Evolutionary conservation across 371 early-diverging fungal genomes (phyloP).

Genomic region (Umbelopsis sp.): DNA sequence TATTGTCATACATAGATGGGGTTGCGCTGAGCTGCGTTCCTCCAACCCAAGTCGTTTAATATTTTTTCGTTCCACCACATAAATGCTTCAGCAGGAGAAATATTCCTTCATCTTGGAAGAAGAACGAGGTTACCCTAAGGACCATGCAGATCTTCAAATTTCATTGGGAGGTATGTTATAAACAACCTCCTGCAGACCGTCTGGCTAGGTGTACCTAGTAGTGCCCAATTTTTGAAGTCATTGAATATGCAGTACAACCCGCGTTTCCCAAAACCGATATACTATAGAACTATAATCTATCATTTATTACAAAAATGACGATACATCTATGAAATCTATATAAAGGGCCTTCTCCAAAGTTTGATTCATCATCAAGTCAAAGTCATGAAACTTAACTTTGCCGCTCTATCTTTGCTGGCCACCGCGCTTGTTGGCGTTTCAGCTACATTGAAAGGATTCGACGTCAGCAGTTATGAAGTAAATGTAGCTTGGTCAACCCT

Average conservation of each 20-base stretch:
- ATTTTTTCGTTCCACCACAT: too few species aligned
- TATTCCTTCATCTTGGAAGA: too few species aligned
- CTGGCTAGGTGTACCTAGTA: too few species aligned
- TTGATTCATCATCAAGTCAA: neutral
- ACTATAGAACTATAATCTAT: neutral
- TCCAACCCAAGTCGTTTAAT: too few species aligned
- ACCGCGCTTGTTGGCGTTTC: constrained; percentile 1
- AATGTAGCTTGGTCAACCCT: constrained; percentile 23
- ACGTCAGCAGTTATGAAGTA: constrained; percentile 24
- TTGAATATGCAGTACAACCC: neutral
- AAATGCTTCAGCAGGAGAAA: too few species aligned
- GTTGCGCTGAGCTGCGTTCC: too few species aligned
- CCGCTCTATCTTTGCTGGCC: constrained; percentile 1
- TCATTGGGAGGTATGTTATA: too few species aligned
- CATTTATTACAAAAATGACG: neutral
- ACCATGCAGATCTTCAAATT: too few species aligned
- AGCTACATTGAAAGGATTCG: constrained; percentile 20
- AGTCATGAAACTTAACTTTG: neutral
- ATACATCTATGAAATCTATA: neutral
- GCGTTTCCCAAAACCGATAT: neutral
- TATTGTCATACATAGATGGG: too few species aligned
- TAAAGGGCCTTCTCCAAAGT: neutral
- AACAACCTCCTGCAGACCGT: too few species aligned
- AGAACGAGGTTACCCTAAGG: too few species aligned
- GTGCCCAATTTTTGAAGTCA: neutral